Conservation (phyloP, 257 asterid species). For the Craterostigma plantagineum region DNA sequence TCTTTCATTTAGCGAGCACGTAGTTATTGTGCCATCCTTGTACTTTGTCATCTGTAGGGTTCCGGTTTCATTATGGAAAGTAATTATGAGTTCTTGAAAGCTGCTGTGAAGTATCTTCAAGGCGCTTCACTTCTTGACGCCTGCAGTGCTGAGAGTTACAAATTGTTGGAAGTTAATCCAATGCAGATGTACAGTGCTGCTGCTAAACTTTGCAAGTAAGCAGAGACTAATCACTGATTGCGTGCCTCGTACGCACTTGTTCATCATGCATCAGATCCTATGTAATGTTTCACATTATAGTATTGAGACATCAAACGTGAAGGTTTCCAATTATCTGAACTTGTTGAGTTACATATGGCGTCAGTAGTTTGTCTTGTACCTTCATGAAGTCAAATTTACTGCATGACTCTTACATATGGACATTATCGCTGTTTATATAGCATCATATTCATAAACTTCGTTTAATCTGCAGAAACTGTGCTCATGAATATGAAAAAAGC, state of each 20-base stretch:
- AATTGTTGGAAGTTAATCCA: slow-evolving; percentile 40
- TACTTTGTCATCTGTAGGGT: slow-evolving; percentile 24
- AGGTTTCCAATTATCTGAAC: no score
- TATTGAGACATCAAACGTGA: slow-evolving; percentile 1
- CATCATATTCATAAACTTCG: slow-evolving; percentile 12
- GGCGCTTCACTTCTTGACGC: slow-evolving; percentile 76
- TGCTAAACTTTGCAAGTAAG: slow-evolving; percentile 83
- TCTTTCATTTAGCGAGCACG: slow-evolving; percentile 6
- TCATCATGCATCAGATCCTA: no score
- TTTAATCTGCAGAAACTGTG: slow-evolving; percentile 52
- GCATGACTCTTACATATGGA: no score
- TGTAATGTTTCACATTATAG: background rate
- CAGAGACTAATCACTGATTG: no score
- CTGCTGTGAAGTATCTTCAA: slow-evolving; percentile 64
- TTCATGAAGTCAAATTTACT: no score
- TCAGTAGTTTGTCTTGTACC: background rate
- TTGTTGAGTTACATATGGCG: background rate
- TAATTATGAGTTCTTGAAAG: slow-evolving; percentile 60
- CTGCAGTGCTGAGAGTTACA: slow-evolving; percentile 28
- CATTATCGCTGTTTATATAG: slow-evolving; percentile 8
- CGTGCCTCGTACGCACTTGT: no score
- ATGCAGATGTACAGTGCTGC: slow-evolving; percentile 46
- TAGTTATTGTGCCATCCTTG: slow-evolving; percentile 8
- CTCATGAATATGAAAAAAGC: slow-evolving; percentile 48
- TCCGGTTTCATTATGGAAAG: slow-evolving; percentile 65